phyloP scores from a whole-genome alignment of 2,329 filamentous ascomycete genomes.

The Chrysosporium queenslandicum region DNA sequence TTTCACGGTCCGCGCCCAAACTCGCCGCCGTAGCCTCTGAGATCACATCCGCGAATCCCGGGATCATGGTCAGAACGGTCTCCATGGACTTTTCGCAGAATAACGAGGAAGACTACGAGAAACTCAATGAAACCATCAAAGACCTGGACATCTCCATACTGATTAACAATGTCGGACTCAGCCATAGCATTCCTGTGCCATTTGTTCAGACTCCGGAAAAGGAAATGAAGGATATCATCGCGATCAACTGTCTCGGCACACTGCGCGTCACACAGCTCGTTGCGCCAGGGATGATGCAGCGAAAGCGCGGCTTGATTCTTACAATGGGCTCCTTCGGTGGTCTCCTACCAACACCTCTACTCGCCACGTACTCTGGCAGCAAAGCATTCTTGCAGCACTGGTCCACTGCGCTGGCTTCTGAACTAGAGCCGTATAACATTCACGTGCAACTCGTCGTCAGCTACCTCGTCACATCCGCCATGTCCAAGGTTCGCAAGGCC shows the following conservation, averaged over 20 bases:
- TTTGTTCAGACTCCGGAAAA: conserved; percentile 69
- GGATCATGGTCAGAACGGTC: conserved; percentile 61
- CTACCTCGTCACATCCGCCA: conserved; percentile 88
- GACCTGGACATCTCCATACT: conserved; percentile 75
- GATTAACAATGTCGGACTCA: conserved; percentile 94
- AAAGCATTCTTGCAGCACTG: conserved; percentile 98
- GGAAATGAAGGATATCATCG: conserved; percentile 83
- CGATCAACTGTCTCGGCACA: conserved; percentile 88
- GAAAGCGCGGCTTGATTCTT: conserved; percentile 77
- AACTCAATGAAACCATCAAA: conserved; percentile 56
- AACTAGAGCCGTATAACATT: conserved; percentile 70
- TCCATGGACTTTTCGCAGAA: conserved; percentile 88
- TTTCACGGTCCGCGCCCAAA: conserved; percentile 92
- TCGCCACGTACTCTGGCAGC: conserved; percentile 93
- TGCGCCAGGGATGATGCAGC: conserved; percentile 70
- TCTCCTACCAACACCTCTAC: conserved; percentile 77
- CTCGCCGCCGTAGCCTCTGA: conserved; percentile 67
- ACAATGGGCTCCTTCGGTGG: conserved; percentile 98
- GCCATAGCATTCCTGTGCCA: conserved; percentile 82
- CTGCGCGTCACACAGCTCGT: conserved; percentile 79
- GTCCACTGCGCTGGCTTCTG: conserved; percentile 74
- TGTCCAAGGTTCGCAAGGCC: conserved; percentile 85
- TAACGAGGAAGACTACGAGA: conserved; percentile 67
- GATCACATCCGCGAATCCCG: conserved; percentile 57
- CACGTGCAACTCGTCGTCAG: conserved; percentile 86